phyloP scores from a whole-genome alignment of 169 alveolate genomes.

The Besnoitia besnoiti region DNA sequence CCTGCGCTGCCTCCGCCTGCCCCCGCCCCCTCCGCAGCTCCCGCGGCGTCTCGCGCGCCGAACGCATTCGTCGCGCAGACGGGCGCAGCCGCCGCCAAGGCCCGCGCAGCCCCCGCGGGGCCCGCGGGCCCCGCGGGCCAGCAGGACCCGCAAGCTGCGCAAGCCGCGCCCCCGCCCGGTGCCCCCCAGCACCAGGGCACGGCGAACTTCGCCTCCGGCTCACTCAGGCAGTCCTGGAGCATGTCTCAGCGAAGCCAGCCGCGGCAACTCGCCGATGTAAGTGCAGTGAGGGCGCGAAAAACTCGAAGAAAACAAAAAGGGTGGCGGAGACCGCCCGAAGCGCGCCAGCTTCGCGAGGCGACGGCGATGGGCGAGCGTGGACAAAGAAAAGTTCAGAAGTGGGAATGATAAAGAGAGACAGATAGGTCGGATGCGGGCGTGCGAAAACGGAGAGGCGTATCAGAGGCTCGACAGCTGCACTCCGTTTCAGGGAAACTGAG shows the following conservation, averaged over 20 bases:
- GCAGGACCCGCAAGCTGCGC: neutral
- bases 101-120: neutral
- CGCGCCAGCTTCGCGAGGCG: neutral
- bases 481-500: no score
- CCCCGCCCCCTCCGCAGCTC: neutral
- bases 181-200: neutral
- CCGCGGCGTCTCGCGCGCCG: neutral
- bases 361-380: neutral
- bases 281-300: neutral
- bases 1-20: no score
- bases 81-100: neutral
- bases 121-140: neutral
- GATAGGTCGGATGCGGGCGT: neutral
- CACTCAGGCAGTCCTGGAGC: neutral
- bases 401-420: neutral
- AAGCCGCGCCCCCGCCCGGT: neutral
- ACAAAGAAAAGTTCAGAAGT: neutral
- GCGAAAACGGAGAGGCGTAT: neutral
- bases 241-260: neutral
- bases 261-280: neutral
- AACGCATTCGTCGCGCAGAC: neutral
- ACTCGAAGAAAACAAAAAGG: neutral
- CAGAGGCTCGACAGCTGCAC: no score
- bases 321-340: neutral
- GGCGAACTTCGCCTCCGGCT: neutral